These are phyloP conservation scores for Lachancea thermotolerans DNA, from an alignment of 805 yeast species.

Conservation along the genomic window DNA sequence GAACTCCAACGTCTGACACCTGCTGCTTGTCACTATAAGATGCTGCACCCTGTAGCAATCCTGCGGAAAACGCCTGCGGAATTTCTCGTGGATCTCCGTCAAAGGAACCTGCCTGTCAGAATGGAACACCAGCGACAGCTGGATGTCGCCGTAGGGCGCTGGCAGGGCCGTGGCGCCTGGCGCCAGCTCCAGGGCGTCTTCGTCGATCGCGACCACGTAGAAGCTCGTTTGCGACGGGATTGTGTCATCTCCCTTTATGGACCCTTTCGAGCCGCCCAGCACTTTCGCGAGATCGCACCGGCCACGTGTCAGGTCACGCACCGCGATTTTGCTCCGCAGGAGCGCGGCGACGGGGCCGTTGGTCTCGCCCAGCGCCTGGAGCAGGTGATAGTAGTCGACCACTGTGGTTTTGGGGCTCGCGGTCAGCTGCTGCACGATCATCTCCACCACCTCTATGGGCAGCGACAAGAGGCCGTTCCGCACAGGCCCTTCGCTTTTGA, in stretches of 20 bases:
- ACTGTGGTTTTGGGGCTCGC: constrained; percentile 1
- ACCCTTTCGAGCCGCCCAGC: background rate
- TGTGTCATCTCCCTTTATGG: background rate
- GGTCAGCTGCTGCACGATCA: constrained; percentile 1
- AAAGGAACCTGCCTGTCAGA: background rate
- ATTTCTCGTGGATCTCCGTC: background rate
- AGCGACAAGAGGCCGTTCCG: background rate
- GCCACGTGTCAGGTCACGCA: background rate
- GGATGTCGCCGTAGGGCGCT: constrained; percentile 1
- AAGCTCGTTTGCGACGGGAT: background rate
- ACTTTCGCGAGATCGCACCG: background rate
- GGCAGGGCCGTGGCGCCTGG: background rate
- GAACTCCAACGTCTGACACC: background rate
- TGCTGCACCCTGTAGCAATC: background rate
- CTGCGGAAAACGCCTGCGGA: background rate
- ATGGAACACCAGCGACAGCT: background rate
- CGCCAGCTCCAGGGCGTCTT: background rate
- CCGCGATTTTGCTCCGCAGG: background rate
- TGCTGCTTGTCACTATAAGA: background rate
- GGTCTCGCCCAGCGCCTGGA: background rate
- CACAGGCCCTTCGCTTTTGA: background rate
- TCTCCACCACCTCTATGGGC: constrained; percentile 4
- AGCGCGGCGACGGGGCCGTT: background rate
- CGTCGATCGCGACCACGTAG: constrained; percentile 1
- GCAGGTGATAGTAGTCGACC: constrained; percentile 4